These are phyloP conservation scores for Melocanna baccifera DNA, from an alignment of 176 grass and related monocot genomes.

Conservation along the genomic window DNA sequence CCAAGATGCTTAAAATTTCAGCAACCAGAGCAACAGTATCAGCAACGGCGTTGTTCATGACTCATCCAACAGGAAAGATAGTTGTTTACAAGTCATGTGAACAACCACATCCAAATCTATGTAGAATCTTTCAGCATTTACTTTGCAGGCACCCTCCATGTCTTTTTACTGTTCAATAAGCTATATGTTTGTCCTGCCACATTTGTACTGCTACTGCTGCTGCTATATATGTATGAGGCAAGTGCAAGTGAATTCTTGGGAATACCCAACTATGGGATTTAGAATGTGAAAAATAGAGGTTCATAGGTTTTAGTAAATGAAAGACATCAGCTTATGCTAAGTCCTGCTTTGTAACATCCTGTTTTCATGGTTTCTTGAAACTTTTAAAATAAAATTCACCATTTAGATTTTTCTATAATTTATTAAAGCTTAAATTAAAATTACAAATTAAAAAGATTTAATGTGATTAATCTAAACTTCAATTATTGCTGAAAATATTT, in stretches of 20 bases:
- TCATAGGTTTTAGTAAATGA: too few relatives aligned
- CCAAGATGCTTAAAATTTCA: not conserved
- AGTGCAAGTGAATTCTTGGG: not conserved
- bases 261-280: not conserved
- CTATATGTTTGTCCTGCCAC: not conserved
- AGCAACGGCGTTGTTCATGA: not conserved
- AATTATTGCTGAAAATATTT: too few relatives aligned
- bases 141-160: not conserved
- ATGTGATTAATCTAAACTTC: too few relatives aligned
- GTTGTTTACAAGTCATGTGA: not conserved
- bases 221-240: not conserved
- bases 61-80: not conserved
- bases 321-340: too few relatives aligned
- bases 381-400: too few relatives aligned
- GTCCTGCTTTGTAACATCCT: too few relatives aligned
- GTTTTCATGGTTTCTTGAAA: too few relatives aligned
- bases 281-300: not conserved
- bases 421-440: too few relatives aligned
- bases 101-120: not conserved
- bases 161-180: not conserved
- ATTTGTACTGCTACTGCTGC: not conserved
- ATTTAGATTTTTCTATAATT: too few relatives aligned
- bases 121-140: not conserved
- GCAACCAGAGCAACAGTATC: not conserved
- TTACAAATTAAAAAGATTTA: too few relatives aligned